Evolutionary conservation across 768 basidiomycete genomes (phyloP).

Genomic region (Boletus fagicola): DNA sequence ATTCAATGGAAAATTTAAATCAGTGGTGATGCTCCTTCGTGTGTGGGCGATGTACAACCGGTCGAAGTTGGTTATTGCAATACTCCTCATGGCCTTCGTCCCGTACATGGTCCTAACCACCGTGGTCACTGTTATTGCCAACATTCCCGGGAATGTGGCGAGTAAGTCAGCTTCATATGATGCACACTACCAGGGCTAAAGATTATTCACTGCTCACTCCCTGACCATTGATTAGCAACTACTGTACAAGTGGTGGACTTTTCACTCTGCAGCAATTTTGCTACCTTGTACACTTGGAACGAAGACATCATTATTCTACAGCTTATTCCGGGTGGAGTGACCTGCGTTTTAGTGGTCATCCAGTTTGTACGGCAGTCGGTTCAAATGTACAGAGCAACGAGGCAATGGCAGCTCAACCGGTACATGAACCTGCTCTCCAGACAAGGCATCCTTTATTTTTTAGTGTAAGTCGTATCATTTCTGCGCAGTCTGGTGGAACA

Average conservation of each 20-base stretch:
- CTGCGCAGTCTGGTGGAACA: neutral
- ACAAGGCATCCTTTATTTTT: neutral
- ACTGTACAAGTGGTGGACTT: neutral
- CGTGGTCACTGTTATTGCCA: neutral
- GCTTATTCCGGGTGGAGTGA: neutral
- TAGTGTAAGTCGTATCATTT: neutral
- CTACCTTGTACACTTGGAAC: neutral
- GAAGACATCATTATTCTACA: neutral
- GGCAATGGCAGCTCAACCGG: neutral
- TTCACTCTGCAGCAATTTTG: neutral
- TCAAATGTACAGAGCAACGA: neutral
- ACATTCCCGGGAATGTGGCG: neutral
- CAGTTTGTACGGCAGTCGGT: slow-evolving; percentile 1
- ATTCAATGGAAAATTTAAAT: neutral
- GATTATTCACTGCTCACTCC: too few species aligned
- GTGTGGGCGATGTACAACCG: slow-evolving; percentile 8
- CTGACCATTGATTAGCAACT: neutral
- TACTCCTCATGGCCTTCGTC: slow-evolving; percentile 5
- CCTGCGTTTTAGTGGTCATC: neutral
- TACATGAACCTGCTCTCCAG: neutral
- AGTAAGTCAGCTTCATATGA: neutral
- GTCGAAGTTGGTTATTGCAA: slow-evolving; percentile 2
- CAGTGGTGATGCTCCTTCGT: slow-evolving; percentile 12
- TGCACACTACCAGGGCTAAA: neutral
- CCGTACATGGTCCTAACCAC: neutral